Evolutionary conservation across 352 stramenopile genomes (phyloP).

Genomic region (Phytophthora pistaciae): DNA sequence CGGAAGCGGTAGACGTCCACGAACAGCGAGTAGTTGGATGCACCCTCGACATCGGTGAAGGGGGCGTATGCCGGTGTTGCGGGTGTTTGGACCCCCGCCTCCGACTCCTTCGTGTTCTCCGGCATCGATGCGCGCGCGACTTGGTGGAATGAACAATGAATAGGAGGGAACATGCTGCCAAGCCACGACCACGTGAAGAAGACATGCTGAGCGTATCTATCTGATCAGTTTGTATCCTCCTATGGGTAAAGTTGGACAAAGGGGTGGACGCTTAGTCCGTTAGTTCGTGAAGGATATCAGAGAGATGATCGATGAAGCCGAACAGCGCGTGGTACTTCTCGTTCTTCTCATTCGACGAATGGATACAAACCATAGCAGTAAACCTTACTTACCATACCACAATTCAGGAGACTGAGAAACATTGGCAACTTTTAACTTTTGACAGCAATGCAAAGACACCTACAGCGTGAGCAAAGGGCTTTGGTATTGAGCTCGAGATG

Average conservation of each 20-base stretch:
- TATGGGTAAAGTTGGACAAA: not conserved
- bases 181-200: too few relatives aligned
- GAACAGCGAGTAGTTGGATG: constrained; percentile 1
- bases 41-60: not conserved
- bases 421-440: too few relatives aligned
- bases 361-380: not conserved
- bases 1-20: not conserved
- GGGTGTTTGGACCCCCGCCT: not conserved
- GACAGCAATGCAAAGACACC: too few relatives aligned
- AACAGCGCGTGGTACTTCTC: not conserved
- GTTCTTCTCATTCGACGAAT: not conserved
- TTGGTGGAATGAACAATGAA: not conserved
- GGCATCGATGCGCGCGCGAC: not conserved
- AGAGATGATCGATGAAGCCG: not conserved
- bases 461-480: too few relatives aligned
- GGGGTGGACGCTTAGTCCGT: not conserved
- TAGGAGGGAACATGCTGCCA: not conserved
- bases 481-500: not conserved
- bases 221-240: not conserved
- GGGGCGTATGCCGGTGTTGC: not conserved
- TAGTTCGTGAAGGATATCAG: not conserved
- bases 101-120: not conserved
- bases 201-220: not conserved
- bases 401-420: too few relatives aligned
- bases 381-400: too few relatives aligned